Percentiles rank a stretch among this genome's conserved stretches.
phyloP scores from a whole-genome alignment of 108 stramenopile genomes.

The Stephanodiscus minutulus region DNA sequence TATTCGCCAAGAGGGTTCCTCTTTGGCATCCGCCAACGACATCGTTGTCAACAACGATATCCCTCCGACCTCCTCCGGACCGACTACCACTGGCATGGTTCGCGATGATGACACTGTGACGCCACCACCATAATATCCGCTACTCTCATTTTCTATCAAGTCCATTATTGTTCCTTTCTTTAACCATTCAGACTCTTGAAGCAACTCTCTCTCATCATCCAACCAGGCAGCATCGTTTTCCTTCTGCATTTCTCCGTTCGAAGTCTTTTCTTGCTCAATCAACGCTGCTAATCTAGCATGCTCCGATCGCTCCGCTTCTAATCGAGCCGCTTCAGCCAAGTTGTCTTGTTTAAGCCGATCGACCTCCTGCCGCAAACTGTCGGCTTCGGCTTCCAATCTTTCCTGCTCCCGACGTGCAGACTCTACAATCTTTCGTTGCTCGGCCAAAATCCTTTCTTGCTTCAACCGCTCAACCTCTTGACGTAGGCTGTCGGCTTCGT shows the following conservation, averaged over 20 bases:
- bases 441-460: neutral
- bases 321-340: slow-evolving; percentile 2
- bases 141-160: neutral
- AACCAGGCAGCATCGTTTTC: neutral
- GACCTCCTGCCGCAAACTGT: neutral
- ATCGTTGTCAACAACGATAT: neutral
- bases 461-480: neutral
- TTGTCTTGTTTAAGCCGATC: neutral
- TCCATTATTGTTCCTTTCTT: neutral
- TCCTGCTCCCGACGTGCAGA: neutral
- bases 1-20: slow-evolving; percentile 1
- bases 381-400: neutral
- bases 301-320: neutral
- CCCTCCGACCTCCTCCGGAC: neutral
- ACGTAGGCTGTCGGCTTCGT: neutral
- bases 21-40: neutral
- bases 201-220: neutral
- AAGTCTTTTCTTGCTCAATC: neutral
- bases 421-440: neutral
- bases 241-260: neutral
- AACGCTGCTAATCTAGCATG: neutral
- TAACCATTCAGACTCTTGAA: neutral
- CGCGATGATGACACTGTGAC: neutral
- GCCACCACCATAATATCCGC: neutral
- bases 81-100: neutral